Percentiles rank a stretch among this genome's conserved stretches.
These are phyloP conservation scores for Penicillium sp. DNA, from an alignment of 2,329 filamentous ascomycete genomes.

Conservation along the genomic window DNA sequence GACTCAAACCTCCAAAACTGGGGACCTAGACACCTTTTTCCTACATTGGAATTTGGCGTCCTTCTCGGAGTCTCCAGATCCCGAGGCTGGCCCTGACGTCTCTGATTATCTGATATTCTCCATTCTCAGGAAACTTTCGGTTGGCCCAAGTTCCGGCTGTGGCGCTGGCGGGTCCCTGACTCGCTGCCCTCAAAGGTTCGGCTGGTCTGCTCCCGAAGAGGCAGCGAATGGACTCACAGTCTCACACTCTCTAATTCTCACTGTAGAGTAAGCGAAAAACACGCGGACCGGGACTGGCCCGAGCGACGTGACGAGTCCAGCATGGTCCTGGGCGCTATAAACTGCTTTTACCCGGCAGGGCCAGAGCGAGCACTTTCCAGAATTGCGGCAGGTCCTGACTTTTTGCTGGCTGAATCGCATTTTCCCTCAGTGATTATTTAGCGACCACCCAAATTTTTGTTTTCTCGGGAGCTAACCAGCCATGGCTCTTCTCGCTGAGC, in stretches of 20 bases:
- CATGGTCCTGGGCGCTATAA: neutral
- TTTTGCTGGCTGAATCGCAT: neutral
- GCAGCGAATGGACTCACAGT: neutral
- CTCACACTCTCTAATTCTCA: neutral
- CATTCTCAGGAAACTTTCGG: neutral
- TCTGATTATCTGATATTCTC: neutral
- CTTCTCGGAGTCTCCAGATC: neutral
- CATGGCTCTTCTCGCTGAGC: constrained; percentile 28
- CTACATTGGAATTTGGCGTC: neutral
- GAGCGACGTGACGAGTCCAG: neutral
- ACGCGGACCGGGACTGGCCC: neutral
- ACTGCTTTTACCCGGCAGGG: neutral
- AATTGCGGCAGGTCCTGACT: neutral
- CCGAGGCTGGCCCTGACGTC: neutral
- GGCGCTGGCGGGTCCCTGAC: neutral
- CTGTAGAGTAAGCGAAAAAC: neutral
- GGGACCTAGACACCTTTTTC: neutral
- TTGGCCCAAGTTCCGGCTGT: constrained; percentile 4
- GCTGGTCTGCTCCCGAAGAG: neutral
- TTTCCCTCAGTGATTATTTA: neutral
- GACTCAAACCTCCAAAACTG: neutral
- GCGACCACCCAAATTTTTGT: neutral
- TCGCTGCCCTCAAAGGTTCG: neutral
- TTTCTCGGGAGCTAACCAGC: neutral
- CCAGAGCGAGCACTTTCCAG: neutral